Evolutionary conservation across 257 asterid species (phyloP).

Genomic region (Salvia rosmarinus): DNA sequence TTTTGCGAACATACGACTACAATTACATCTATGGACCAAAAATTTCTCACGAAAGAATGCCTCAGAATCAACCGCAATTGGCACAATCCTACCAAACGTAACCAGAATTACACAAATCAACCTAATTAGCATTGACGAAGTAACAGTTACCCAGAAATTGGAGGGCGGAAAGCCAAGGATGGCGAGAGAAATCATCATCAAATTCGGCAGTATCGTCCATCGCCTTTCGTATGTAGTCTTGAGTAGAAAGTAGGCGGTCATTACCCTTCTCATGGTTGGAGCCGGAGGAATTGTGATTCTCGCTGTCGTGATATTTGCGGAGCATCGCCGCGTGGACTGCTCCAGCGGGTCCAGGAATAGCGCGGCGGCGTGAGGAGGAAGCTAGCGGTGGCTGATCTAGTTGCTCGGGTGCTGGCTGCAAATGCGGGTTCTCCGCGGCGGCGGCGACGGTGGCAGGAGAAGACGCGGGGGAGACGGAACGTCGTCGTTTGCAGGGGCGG

Average conservation of each 20-base stretch:
- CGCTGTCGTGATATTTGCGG: conserved; percentile 51
- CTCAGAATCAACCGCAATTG: conserved; percentile 18
- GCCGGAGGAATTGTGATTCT: conserved; percentile 26
- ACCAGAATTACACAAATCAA: neutral
- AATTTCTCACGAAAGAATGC: neutral
- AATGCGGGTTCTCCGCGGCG: conserved; percentile 36
- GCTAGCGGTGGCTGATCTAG: conserved; percentile 29
- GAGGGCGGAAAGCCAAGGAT: conserved; percentile 78
- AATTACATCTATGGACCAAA: neutral
- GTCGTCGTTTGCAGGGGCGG: conserved; percentile 80
- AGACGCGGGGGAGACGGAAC: conserved; percentile 28
- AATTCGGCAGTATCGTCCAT: conserved; percentile 66
- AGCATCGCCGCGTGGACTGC: conserved; percentile 74
- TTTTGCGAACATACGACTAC: neutral
- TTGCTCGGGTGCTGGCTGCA: conserved; percentile 31
- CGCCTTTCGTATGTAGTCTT: conserved; percentile 75
- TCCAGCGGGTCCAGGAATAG: conserved; percentile 90
- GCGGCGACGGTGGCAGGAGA: conserved; percentile 36
- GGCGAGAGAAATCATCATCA: conserved; percentile 67
- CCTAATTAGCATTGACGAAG: neutral
- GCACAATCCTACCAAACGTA: conserved; percentile 11
- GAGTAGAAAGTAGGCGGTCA: conserved; percentile 52
- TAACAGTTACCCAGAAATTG: conserved; percentile 56
- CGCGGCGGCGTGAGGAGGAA: conserved; percentile 33
- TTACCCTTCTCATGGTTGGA: conserved; percentile 20